Conservation (phyloP, 2,329 filamentous ascomycete species). For the Xylaria digitata region DNA sequence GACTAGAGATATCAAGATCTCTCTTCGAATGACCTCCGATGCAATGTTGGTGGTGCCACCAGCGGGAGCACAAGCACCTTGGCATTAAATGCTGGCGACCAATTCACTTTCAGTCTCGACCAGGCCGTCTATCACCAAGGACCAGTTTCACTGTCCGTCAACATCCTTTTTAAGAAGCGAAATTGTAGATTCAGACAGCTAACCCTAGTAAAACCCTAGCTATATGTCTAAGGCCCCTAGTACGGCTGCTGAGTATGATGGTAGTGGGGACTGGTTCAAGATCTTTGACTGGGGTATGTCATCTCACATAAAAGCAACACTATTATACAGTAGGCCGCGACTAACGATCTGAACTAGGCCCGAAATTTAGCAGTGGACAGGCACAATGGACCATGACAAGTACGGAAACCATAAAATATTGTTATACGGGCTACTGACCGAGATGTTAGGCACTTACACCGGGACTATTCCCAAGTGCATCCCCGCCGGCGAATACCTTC, state of each 20-base stretch:
- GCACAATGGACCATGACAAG: constrained; percentile 51
- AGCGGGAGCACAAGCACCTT: constrained; percentile 52
- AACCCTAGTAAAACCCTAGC: constrained; percentile 38
- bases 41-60: constrained; percentile 54
- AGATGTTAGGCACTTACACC: constrained; percentile 49
- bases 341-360: constrained; percentile 40
- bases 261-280: constrained; percentile 57
- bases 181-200: neutral
- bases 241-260: constrained; percentile 52
- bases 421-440: constrained; percentile 7
- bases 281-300: constrained; percentile 52
- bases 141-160: constrained; percentile 50
- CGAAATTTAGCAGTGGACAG: constrained; percentile 50
- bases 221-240: constrained; percentile 56
- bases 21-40: constrained; percentile 55
- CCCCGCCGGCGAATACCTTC: constrained; percentile 66
- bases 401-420: constrained; percentile 32
- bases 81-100: constrained; percentile 53
- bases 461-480: constrained; percentile 63
- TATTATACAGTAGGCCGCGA: neutral
- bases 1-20: constrained; percentile 46
- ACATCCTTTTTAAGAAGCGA: neutral
- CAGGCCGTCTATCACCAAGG: constrained; percentile 57
- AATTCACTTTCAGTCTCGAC: constrained; percentile 55
- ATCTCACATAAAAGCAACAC: neutral